Evolutionary conservation across 1,284 basidiomycete species (phyloP).

Genomic region (Apiotrichum siamense): DNA sequence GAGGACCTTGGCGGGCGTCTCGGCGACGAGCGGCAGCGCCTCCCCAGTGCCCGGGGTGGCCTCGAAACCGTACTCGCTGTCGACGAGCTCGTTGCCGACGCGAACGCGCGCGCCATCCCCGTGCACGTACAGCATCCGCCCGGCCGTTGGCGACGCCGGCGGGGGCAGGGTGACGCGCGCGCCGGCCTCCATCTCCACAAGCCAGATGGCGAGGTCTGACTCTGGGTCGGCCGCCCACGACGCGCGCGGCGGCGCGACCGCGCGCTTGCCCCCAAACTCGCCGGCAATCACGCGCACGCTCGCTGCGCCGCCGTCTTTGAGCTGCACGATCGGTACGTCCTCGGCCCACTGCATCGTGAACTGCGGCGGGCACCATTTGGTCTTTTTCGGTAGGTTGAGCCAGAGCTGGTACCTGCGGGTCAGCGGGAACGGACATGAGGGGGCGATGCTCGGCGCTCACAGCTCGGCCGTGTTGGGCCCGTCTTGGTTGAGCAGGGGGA

Average conservation of each 20-base stretch:
- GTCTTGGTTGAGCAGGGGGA: constrained; percentile 11
- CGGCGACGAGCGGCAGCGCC: not conserved
- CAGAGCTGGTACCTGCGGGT: constrained; percentile 12
- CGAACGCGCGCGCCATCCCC: constrained; percentile 1
- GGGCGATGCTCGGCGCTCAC: not conserved
- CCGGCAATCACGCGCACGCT: constrained; percentile 11
- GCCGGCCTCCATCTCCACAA: constrained; percentile 10
- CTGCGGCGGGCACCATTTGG: constrained; percentile 11
- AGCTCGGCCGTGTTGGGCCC: constrained; percentile 10
- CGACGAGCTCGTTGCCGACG: not conserved
- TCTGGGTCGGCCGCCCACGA: constrained; percentile 1
- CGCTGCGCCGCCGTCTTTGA: not conserved
- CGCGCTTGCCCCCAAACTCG: not conserved
- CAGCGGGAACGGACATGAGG: too few species aligned
- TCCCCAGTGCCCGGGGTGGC: not conserved
- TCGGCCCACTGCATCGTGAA: constrained; percentile 19
- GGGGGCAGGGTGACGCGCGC: constrained; percentile 4
- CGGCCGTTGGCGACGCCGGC: not conserved
- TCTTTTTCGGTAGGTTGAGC: constrained; percentile 13
- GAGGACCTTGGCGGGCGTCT: constrained; percentile 5
- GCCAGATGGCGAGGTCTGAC: constrained; percentile 12
- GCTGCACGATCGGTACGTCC: constrained; percentile 7
- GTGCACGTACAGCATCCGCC: constrained; percentile 16
- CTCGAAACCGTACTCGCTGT: constrained; percentile 4
- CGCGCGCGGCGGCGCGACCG: constrained; percentile 4